Conservation (phyloP, 768 basidiomycete species). For the Podaxis pistillaris region DNA sequence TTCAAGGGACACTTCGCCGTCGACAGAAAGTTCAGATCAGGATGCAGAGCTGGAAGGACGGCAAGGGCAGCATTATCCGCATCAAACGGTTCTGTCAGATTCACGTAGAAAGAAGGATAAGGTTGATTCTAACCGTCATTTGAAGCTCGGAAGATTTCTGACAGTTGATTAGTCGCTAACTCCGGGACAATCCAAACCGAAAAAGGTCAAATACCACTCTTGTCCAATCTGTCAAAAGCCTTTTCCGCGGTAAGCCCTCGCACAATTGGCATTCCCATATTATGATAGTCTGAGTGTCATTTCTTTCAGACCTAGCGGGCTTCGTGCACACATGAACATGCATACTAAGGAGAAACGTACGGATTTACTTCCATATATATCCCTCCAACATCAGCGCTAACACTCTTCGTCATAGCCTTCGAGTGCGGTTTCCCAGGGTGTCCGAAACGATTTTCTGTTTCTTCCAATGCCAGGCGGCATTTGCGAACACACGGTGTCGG, state of each 20-base stretch:
- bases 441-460: constrained; percentile 56
- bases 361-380: constrained; percentile 3
- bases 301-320: constrained; percentile 29
- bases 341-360: constrained; percentile 33
- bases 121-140: not conserved
- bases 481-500: constrained; percentile 60
- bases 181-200: constrained; percentile 21
- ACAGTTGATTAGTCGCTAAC: constrained; percentile 6
- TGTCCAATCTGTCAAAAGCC: constrained; percentile 32
- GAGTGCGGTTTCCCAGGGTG: constrained; percentile 52
- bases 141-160: not conserved
- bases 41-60: not conserved
- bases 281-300: not conserved
- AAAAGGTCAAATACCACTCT: constrained; percentile 34
- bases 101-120: not conserved
- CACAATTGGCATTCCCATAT: not conserved
- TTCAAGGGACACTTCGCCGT: not conserved
- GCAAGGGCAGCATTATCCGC: not conserved
- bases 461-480: constrained; percentile 65
- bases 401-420: constrained; percentile 21
- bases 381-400: not conserved
- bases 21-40: constrained; percentile 1
- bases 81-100: not conserved
- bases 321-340: constrained; percentile 35
- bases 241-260: constrained; percentile 28